These are phyloP conservation scores for Lachnellula subtilissima DNA, from an alignment of 2,329 filamentous ascomycete genomes.

Conservation along the genomic window DNA sequence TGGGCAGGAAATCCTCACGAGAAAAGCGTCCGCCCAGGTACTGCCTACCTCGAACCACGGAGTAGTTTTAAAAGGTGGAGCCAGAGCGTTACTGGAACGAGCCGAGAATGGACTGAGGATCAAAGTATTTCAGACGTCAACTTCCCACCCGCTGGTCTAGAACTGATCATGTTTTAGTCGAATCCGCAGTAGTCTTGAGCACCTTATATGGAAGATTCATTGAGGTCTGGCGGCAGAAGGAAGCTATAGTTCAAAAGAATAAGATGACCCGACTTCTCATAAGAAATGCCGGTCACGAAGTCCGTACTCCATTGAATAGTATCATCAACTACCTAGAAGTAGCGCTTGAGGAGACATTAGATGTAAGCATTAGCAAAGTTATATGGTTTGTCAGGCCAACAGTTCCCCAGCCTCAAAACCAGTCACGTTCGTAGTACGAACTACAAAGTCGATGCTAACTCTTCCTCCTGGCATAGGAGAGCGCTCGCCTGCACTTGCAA, in stretches of 20 bases:
- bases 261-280: slow-evolving; percentile 18
- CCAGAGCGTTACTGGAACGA: slow-evolving; percentile 17
- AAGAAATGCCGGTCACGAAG: slow-evolving; percentile 74
- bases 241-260: slow-evolving; percentile 19
- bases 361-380: neutral
- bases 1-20: slow-evolving; percentile 24
- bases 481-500: slow-evolving; percentile 78
- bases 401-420: no score
- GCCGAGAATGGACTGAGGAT: slow-evolving; percentile 23
- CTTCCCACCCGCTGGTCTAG: neutral
- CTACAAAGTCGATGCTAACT: neutral
- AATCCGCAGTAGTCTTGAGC: slow-evolving; percentile 20
- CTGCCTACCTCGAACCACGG: slow-evolving; percentile 16
- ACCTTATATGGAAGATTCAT: slow-evolving; percentile 22
- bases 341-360: slow-evolving; percentile 63
- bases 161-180: neutral
- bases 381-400: no score
- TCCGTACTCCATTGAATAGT: slow-evolving; percentile 79
- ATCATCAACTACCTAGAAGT: slow-evolving; percentile 94
- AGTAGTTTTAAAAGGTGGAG: slow-evolving; percentile 21
- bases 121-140: slow-evolving; percentile 5
- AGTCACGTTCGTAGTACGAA: no score
- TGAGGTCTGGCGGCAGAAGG: slow-evolving; percentile 22
- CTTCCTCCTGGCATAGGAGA: slow-evolving; percentile 55
- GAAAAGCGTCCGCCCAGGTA: slow-evolving; percentile 8